Conservation (phyloP, 2,329 filamentous ascomycete genomes). For the Clathrospora elynae region DNA sequence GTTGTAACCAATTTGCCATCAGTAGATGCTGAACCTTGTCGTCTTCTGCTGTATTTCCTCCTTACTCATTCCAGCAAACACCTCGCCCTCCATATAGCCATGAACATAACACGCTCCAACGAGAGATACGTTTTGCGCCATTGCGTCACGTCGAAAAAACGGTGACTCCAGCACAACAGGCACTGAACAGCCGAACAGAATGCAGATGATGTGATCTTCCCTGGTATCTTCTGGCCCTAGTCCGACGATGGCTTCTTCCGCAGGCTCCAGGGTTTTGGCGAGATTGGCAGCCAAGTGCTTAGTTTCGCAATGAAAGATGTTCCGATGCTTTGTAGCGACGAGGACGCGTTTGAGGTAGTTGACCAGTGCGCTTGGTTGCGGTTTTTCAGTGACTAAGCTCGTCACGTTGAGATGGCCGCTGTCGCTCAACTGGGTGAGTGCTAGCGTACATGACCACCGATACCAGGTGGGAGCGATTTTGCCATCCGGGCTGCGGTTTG, state of each 20-base stretch:
- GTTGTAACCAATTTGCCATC: background rate
- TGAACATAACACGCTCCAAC: background rate
- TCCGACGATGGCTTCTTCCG: background rate
- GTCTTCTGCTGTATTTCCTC: background rate
- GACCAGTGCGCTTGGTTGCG: constrained; percentile 1
- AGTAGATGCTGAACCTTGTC: background rate
- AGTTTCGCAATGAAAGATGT: background rate
- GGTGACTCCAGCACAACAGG: constrained; percentile 20
- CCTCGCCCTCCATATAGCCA: constrained; percentile 5
- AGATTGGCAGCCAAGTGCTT: no score
- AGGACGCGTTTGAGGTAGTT: constrained; percentile 13
- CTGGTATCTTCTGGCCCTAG: constrained; percentile 2
- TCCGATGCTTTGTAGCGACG: constrained; percentile 10
- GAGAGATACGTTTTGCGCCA: background rate
- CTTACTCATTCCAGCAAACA: constrained; percentile 1
- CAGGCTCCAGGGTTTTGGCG: background rate
- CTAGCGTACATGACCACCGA: constrained; percentile 15
- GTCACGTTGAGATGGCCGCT: constrained; percentile 7
- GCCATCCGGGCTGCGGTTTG: constrained; percentile 10
- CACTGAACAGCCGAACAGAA: constrained; percentile 27
- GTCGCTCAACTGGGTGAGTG: constrained; percentile 3
- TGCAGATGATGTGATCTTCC: constrained; percentile 23
- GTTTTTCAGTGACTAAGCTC: constrained; percentile 5
- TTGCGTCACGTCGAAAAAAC: background rate
- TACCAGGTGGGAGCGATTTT: constrained; percentile 16